Evolutionary conservation across 495 filamentous ascomycete species (phyloP).

Genomic region (Copromyces sp.): DNA sequence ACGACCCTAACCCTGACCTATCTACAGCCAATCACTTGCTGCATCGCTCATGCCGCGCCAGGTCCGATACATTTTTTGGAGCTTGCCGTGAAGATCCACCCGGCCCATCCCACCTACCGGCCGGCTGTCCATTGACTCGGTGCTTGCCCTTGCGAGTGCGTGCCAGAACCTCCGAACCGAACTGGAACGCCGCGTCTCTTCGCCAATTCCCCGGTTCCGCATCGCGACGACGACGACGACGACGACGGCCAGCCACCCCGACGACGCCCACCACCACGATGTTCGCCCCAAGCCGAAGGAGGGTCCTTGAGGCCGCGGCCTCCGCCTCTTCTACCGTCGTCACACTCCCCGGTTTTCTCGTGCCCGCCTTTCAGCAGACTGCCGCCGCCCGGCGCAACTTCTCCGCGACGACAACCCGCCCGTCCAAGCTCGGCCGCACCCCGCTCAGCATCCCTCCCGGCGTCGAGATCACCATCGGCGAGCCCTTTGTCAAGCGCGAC

Average conservation of each 20-base stretch:
- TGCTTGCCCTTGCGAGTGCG: not conserved
- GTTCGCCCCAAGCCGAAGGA: conserved; percentile 39
- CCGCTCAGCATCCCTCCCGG: conserved; percentile 75
- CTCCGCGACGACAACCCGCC: conserved; percentile 51
- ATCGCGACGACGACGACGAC: not conserved
- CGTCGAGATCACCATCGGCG: conserved; percentile 60
- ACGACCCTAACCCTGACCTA: not conserved
- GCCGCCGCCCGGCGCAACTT: conserved; percentile 37
- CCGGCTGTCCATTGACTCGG: not conserved
- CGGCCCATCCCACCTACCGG: not conserved
- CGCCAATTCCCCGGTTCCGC: conserved; percentile 4
- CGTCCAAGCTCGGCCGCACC: conserved; percentile 75
- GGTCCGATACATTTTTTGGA: not conserved
- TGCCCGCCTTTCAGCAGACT: conserved; percentile 55
- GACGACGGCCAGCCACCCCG: not conserved
- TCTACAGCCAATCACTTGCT: not conserved
- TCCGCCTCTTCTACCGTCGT: conserved; percentile 21
- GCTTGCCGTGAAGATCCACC: not conserved
- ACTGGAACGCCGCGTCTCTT: conserved; percentile 5
- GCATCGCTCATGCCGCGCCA: not conserved
- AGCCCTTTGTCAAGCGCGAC: conserved; percentile 43
- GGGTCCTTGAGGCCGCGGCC: conserved; percentile 28
- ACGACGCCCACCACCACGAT: conserved; percentile 22
- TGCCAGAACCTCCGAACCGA: not conserved
- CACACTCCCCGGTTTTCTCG: conserved; percentile 58